Evolutionary conservation across 768 basidiomycete genomes (phyloP), one percentile per base, ranked within the genome.

Genomic region (Tulasnella sp.): DNA sequence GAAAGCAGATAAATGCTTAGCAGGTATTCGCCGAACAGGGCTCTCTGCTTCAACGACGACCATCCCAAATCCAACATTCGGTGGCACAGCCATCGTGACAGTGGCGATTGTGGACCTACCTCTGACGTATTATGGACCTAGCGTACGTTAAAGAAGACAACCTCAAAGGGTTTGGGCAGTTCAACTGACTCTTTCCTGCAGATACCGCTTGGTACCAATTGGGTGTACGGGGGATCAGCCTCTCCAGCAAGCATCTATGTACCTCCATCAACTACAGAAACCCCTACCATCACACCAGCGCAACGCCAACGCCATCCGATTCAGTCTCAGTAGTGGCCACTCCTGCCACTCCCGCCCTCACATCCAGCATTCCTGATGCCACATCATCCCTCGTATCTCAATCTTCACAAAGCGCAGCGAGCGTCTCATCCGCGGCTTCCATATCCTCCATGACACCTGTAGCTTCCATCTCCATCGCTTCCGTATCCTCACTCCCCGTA

Each of bases 71-170:
- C 45, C 49, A 31, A 58, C 56, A 29, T 21, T 41, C 5, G 21
- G 25, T 24, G 56, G 45, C 4, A 48, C 56, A 4, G 60, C 30
- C 27, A 56, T 61, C 22, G 60, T 63, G 19, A 60, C 63, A n/a
- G 81, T 80, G 24, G 75, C 72, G 30, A 72, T 84, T 9, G 65
- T 86, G 25, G 80, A 76, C 64, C 67, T 89, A 51, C 85, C 88
- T 42, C 72, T 88, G 64, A 89, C 87, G 0, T 91, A 90, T 70
- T 87, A 79, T 64, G 88, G 88, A 29, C 86, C 88, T 54, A 82
- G 83, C 69, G 87, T 89, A 67, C 78, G 86, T 79, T 11, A 53
- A 25, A 60, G 53, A 10, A 19, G 49, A 4, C 59, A 52, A 10
- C 10, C 12, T 46, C 27, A 12, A 22, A 3, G 29, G 59, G 38